Base-by-base conservation (phyloP, 208 protist genomes). In the Balamuthia mandrillaris region DNA sequence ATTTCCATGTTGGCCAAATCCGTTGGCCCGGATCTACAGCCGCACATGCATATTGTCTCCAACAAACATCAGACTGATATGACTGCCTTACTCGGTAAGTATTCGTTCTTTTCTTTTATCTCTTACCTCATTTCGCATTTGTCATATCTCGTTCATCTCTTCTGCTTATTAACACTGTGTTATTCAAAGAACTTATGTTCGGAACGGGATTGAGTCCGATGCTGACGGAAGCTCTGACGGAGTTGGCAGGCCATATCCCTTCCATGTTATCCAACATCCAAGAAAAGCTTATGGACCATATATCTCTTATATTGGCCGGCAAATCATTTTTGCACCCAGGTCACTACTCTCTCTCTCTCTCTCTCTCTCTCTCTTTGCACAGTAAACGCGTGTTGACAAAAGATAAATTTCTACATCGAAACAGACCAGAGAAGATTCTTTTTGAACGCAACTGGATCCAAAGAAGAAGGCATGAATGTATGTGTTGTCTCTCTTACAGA, bases 211-310 rank as follows among this genome's bases (percentile, higher is more conserved):
- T 93, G 3, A 81, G 24, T 3, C 3, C 68, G 7, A 58, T 31
- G 2, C 61, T 94, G 5, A 85, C 81, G 0, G 84, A 89, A 16
- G 16, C 91, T 10, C 33, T 94, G 2, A 27, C 45, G 12, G 86
- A 93, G 31, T 45, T 94, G 16, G 87, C 89, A 1, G 31, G 49
- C 0, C 29, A 86, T 63, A 90, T 94, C 27, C 90, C 90, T 37
- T 9, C 74, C 7, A 77, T 94, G 12, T 84, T 93, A 12, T 58
- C 86, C 3, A 14, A 63, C 24, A 92, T 94, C 24, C 93, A 94
- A 31, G 56, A 84, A 14, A 63, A 68, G 41, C 58, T 84, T 33
- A 63, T 84, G 77, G 54, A 84, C 54, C 77, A 68, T 12, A 1
- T 84, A 16, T 84, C 77, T 10, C 31, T 68, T 18, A 42, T 84